Evolutionary conservation across 106 monocot genomes (phyloP).

Genomic region (Phalaenopsis equestris): DNA sequence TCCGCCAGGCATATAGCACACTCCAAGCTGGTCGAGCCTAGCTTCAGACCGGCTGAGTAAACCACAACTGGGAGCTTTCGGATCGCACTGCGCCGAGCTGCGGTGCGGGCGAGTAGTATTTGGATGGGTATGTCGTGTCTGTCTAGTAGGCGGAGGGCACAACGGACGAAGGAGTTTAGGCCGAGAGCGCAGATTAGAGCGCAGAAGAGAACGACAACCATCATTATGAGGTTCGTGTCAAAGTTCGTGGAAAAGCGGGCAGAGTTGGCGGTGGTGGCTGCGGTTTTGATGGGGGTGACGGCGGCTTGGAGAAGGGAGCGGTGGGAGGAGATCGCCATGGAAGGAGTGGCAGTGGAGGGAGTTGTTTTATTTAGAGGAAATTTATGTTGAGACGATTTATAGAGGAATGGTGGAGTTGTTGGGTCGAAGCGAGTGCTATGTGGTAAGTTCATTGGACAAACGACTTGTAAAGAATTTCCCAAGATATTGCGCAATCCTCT

Average conservation of each 20-base stretch:
- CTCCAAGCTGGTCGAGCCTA: conserved; percentile 5
- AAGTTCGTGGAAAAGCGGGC: not conserved
- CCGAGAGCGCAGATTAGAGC: not conserved
- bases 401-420: no score
- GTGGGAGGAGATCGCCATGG: no score
- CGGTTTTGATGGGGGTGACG: no score
- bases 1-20: conserved; percentile 45
- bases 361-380: no score
- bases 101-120: not conserved
- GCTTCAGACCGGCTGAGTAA: conserved; percentile 2
- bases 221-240: not conserved
- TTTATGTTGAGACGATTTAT: no score
- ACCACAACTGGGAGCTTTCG: not conserved
- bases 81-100: not conserved
- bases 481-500: no score
- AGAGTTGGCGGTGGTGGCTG: not conserved
- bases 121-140: not conserved
- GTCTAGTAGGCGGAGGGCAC: conserved; percentile 1
- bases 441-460: no score
- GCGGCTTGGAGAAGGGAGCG: no score
- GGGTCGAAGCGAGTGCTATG: no score
- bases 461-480: no score
- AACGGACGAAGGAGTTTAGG: not conserved
- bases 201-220: not conserved
- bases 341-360: no score